Evolutionary conservation across 805 yeast genomes (phyloP), one percentile per base, ranked within the genome.

Genomic region (Saccharomyces paradoxus): DNA sequence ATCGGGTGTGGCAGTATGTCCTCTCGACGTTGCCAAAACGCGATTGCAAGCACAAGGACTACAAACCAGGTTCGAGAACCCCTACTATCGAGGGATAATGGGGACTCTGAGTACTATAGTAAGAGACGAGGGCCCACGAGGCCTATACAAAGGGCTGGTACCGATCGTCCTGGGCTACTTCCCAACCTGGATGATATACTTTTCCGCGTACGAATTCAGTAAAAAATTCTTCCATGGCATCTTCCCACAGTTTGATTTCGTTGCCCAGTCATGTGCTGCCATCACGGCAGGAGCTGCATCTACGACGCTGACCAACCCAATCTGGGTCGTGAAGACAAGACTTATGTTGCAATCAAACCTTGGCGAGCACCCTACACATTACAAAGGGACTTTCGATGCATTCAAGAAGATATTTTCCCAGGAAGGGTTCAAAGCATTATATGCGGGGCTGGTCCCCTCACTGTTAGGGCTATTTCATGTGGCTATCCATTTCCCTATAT

Each of bases 141-240:
- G 98, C 0, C 75, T 94, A 13, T 94, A 94, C 68, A 75, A 96
- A 57, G 99, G 99, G 3, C 72, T 94, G 28, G 86, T 86, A 1
- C 98, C 99, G 17, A 89, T 94, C 41, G 80, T 92, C 1, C 71
- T 92, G 51, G 99, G 99, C 0, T 94, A 94, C 71, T 83, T 94
- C 63, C 99, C 99, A 14, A 89, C 97, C 0, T 94, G 99, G 99
- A 90, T 90, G 77, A 87, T 94, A 49, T 94, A 94, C 68, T 94
- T 94, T 71, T 80, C 92, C 7, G 87, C 90, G 30, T 94, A 94
- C 69, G 98, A 92, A 66, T 73, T 79, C 54, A 84, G 90, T 29
- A 91, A 90, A 66, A 64, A 70, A 48, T 65, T 77, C 50, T 81
- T 80, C 62, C 83, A 86, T 1, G 56, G 55, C 2, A 56, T 77